Percentiles rank a stretch among this genome's conserved stretches.
These are phyloP conservation scores for Hymenoscyphus scutula DNA, from an alignment of 2,329 filamentous ascomycete species.

Conservation along the genomic window DNA sequence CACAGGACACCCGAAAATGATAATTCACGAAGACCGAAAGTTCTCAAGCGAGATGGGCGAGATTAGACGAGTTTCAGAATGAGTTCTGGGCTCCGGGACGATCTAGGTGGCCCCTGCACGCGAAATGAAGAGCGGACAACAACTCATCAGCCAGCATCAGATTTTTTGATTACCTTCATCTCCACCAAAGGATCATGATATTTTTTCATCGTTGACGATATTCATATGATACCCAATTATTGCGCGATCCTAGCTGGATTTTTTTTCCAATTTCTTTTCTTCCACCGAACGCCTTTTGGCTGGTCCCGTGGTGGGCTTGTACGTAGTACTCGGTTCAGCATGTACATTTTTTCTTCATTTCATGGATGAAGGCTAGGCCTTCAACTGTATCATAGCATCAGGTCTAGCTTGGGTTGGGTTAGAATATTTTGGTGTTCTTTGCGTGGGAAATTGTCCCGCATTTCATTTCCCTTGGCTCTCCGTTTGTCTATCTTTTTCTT, in stretches of 20 bases:
- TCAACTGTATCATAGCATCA: slow-evolving; percentile 3
- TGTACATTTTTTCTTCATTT: neutral
- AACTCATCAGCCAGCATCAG: slow-evolving; percentile 8
- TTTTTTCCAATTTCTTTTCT: slow-evolving; percentile 6
- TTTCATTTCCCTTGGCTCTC: neutral
- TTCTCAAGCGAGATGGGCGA: slow-evolving; percentile 34
- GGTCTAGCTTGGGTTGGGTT: neutral
- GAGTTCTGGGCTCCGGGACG: slow-evolving; percentile 13
- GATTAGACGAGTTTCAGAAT: slow-evolving; percentile 35
- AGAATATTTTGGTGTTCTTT: neutral
- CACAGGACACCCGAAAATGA: slow-evolving; percentile 29
- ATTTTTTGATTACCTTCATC: slow-evolving; percentile 18
- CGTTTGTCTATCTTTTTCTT: neutral
- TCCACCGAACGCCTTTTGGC: neutral
- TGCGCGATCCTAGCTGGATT: slow-evolving; percentile 14
- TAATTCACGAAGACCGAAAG: slow-evolving; percentile 23
- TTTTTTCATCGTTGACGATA: slow-evolving; percentile 21
- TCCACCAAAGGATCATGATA: slow-evolving; percentile 1
- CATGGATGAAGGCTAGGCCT: neutral
- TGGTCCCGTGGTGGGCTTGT: neutral
- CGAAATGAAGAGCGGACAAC: slow-evolving; percentile 24
- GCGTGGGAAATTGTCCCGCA: neutral
- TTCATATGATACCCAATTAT: slow-evolving; percentile 29
- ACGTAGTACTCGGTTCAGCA: slow-evolving; percentile 1
- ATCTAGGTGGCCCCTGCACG: slow-evolving; percentile 14